Evolutionary conservation across 345 rosid species (phyloP).

Genomic region (Boechera divaricarpa): DNA sequence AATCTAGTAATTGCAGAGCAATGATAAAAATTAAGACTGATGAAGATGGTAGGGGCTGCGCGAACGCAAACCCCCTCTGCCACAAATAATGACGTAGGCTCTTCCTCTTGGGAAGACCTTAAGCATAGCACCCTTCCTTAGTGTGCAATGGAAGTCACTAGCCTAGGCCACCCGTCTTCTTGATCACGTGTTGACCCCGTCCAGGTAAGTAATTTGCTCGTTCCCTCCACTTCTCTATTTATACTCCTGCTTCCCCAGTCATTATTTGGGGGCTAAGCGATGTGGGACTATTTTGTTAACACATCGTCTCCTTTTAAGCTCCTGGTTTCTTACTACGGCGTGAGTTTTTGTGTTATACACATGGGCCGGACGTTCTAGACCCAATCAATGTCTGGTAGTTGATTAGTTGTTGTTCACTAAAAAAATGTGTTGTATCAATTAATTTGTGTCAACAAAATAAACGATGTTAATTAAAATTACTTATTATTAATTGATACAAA

Average conservation of each 20-base stretch:
- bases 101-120: slow-evolving; percentile 51
- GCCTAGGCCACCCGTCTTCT: slow-evolving; percentile 39
- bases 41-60: slow-evolving; percentile 45
- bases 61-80: slow-evolving; percentile 56
- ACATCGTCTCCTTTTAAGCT: too few relatives aligned
- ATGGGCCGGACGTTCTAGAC: slow-evolving; percentile 23
- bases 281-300: slow-evolving; percentile 7
- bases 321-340: background rate
- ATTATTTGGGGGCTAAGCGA: background rate
- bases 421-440: too few relatives aligned
- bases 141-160: slow-evolving; percentile 46
- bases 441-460: too few relatives aligned
- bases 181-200: slow-evolving; percentile 44
- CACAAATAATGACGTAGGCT: slow-evolving; percentile 66
- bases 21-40: background rate
- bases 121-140: slow-evolving; percentile 27
- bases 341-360: background rate
- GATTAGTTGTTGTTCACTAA: background rate
- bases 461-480: too few relatives aligned
- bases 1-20: too few relatives aligned
- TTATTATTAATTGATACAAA: too few relatives aligned
- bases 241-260: background rate
- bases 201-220: slow-evolving; percentile 41
- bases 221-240: background rate
- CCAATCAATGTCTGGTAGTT: background rate